These are phyloP conservation scores for Draba incana DNA, from an alignment of 345 rosid genomes.

Conservation along the genomic window DNA sequence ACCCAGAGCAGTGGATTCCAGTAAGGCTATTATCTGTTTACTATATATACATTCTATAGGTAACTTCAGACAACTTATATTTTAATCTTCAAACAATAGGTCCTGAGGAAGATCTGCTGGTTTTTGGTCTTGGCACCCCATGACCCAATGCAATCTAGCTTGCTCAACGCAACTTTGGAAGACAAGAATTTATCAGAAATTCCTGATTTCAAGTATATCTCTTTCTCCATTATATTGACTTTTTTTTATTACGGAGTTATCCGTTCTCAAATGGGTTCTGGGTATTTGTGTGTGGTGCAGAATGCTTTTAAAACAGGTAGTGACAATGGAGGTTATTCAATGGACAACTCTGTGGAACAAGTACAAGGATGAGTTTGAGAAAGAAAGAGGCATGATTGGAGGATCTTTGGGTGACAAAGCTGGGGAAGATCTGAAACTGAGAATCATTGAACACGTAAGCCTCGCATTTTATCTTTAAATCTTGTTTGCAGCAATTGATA, in stretches of 20 bases:
- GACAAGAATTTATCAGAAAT: conserved; percentile 81
- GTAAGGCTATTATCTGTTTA: conserved; percentile 43
- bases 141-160: conserved; percentile 92
- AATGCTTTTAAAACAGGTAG: conserved; percentile 82
- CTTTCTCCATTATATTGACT: background rate
- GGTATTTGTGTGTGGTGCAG: conserved; percentile 39
- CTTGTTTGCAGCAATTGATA: background rate
- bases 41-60: background rate
- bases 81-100: conserved; percentile 45
- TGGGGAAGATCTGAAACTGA: conserved; percentile 84
- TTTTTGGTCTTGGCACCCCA: conserved; percentile 82
- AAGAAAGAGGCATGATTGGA: conserved; percentile 81
- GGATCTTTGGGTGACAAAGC: conserved; percentile 92
- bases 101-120: conserved; percentile 90
- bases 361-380: conserved; percentile 83
- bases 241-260: background rate
- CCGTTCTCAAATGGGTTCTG: background rate
- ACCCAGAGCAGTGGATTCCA: conserved; percentile 75
- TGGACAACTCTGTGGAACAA: conserved; percentile 95
- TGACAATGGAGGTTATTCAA: conserved; percentile 96
- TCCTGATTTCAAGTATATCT: conserved; percentile 72
- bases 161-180: conserved; percentile 79
- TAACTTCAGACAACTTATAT: conserved; percentile 1
- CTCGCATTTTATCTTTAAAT: background rate
- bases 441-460: conserved; percentile 92